phyloP scores from a whole-genome alignment of 352 stramenopile genomes.

The Phytophthora europaea region DNA sequence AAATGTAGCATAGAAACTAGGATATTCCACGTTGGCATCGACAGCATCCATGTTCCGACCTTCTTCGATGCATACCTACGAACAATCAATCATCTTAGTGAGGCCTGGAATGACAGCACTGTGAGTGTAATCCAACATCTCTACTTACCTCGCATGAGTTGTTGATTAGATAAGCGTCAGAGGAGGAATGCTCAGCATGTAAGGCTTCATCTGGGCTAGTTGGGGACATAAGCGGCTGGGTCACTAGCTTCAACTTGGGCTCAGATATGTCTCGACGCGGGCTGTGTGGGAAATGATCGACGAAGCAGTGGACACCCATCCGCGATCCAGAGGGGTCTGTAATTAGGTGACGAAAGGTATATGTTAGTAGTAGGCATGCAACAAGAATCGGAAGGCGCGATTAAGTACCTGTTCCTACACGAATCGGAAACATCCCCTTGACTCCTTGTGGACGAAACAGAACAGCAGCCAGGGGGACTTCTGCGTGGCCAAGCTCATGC shows the following conservation, averaged over 20 bases:
- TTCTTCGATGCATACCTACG: slow-evolving; percentile 30
- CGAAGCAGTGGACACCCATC: slow-evolving; percentile 16
- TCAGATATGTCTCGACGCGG: neutral
- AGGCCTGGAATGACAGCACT: neutral
- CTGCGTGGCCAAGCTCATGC: slow-evolving; percentile 36
- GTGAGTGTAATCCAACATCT: neutral
- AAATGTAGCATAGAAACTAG: slow-evolving; percentile 3
- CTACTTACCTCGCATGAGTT: slow-evolving; percentile 20
- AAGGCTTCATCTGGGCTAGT: slow-evolving; percentile 27
- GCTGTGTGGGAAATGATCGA: slow-evolving; percentile 8
- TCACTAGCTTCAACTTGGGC: neutral
- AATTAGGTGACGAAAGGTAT: neutral
- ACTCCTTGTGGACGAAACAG: slow-evolving; percentile 53
- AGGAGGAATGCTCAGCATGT: neutral
- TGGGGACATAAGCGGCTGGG: slow-evolving; percentile 11
- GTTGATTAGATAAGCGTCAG: neutral
- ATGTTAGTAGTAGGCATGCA: neutral
- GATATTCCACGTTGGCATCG: neutral
- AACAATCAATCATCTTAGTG: neutral
- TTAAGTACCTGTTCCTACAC: slow-evolving; percentile 35
- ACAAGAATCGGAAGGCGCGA: neutral
- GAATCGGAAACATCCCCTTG: slow-evolving; percentile 52
- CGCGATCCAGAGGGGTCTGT: slow-evolving; percentile 1
- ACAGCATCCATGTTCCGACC: slow-evolving; percentile 15
- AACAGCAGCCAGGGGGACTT: slow-evolving; percentile 45